Evolutionary conservation across 2,329 filamentous ascomycete species (phyloP).

Genomic region (Sordariomycetes sp.): DNA sequence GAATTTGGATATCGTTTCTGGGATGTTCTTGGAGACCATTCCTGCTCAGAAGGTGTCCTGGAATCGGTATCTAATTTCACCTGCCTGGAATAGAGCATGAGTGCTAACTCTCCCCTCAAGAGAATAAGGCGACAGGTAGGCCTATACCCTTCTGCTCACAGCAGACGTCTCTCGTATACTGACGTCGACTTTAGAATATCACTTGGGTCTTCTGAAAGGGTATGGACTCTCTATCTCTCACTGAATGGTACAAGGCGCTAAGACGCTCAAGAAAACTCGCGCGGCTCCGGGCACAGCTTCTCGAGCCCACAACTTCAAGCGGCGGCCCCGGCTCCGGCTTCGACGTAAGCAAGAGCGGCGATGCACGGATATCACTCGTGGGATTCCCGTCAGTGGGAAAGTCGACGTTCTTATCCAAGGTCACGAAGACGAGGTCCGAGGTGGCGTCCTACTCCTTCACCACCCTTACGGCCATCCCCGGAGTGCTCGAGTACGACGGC

Average conservation of each 20-base stretch:
- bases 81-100: conserved; percentile 5
- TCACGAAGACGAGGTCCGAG: conserved; percentile 95
- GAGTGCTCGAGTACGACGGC: conserved; percentile 93
- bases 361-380: conserved; percentile 92
- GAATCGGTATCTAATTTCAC: not conserved
- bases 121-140: conserved; percentile 98
- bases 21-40: not conserved
- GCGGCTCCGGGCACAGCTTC: conserved; percentile 82
- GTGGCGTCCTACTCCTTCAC: conserved; percentile 97
- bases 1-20: not conserved
- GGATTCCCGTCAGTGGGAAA: conserved; percentile 99
- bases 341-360: conserved; percentile 90
- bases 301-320: conserved; percentile 79
- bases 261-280: conserved; percentile 69
- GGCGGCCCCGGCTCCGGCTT: conserved; percentile 75
- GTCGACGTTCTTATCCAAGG: conserved; percentile 96
- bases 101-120: conserved; percentile 31
- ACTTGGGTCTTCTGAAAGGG: conserved; percentile 96
- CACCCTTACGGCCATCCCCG: conserved; percentile 91
- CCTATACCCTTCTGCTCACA: conserved; percentile 5
- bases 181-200: conserved; percentile 60
- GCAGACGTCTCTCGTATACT: not conserved
- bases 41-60: not conserved
- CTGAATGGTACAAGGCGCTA: not conserved
- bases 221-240: conserved; percentile 26